Evolutionary conservation across 345 rosid genomes (phyloP).

Genomic region (Brassica rapa): DNA sequence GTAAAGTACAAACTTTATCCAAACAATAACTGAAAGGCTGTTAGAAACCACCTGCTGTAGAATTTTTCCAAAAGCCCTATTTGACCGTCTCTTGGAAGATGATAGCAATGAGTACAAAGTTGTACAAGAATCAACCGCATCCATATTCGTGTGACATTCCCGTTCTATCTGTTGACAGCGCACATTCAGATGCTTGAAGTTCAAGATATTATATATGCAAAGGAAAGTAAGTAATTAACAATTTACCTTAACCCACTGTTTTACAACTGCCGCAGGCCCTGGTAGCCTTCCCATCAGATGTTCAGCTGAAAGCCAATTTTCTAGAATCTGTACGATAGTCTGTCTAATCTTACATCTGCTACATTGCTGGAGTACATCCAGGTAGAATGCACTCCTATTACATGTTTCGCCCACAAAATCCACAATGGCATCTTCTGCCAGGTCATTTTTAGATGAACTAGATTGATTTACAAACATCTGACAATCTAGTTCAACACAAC

Average conservation of each 20-base stretch:
- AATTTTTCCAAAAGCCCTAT: constrained; percentile 52
- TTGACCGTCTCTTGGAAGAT: constrained; percentile 49
- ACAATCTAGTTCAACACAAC: constrained; percentile 52
- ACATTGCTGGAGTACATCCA: constrained; percentile 74
- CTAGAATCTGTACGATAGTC: constrained; percentile 51
- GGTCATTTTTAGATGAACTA: constrained; percentile 38
- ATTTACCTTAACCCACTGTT: constrained; percentile 93
- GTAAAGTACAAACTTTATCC: constrained; percentile 19
- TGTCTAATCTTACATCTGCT: constrained; percentile 46
- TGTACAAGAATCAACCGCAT: constrained; percentile 44
- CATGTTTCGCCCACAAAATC: constrained; percentile 64
- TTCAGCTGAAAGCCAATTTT: constrained; percentile 69
- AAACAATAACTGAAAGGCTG: constrained; percentile 10
- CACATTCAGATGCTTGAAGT: constrained; percentile 40
- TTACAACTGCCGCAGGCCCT: constrained; percentile 69
- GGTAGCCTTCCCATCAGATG: constrained; percentile 50
- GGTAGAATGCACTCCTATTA: constrained; percentile 60
- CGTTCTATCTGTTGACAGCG: constrained; percentile 58
- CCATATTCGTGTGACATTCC: constrained; percentile 44
- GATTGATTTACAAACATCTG: constrained; percentile 45
- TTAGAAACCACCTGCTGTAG: constrained; percentile 73
- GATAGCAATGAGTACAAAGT: constrained; percentile 55
- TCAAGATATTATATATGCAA: not conserved
- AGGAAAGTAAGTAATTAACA: constrained; percentile 20
- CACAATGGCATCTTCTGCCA: constrained; percentile 54